phyloP scores from a whole-genome alignment of 2,329 filamentous ascomycete species.

The Pyrenophora tritici-repentis region DNA sequence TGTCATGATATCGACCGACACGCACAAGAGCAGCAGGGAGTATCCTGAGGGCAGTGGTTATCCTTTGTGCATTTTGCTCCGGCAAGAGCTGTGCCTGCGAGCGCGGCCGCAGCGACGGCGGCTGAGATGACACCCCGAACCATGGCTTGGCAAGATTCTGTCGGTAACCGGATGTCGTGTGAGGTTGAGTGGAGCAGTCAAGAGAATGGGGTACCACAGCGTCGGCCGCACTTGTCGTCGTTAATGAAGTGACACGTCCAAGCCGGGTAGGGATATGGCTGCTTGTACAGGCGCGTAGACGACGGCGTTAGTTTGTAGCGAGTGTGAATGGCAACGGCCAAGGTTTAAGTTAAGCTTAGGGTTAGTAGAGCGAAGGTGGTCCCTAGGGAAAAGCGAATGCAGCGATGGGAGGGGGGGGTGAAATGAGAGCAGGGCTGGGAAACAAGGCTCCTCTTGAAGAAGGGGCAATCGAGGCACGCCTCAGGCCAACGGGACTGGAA shows the following conservation, averaged over 20 bases:
- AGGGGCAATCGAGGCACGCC: conserved; percentile 6
- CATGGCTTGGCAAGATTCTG: conserved; percentile 31
- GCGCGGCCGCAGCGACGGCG: conserved; percentile 34
- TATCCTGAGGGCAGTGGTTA: conserved; percentile 69
- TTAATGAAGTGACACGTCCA: not conserved
- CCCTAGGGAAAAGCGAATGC: conserved; percentile 3
- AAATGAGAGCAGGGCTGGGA: conserved; percentile 1
- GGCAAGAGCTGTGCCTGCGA: conserved; percentile 33
- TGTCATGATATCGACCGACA: conserved; percentile 2
- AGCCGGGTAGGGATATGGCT: too few relatives aligned
- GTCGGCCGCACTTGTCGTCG: conserved; percentile 2
- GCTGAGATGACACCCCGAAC: conserved; percentile 36
- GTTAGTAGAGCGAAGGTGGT: conserved; percentile 15
- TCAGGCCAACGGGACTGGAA: too few relatives aligned
- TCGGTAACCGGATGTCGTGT: conserved; percentile 33
- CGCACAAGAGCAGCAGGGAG: conserved; percentile 51
- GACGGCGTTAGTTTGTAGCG: conserved; percentile 19
- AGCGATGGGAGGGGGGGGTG: not conserved
- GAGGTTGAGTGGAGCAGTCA: conserved; percentile 38
- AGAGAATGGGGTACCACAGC: too few relatives aligned
- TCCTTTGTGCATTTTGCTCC: conserved; percentile 50
- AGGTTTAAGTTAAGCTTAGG: not conserved
- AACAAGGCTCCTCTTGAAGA: conserved; percentile 8
- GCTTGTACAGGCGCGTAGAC: too few relatives aligned
- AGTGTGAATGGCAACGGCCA: conserved; percentile 22